These are phyloP conservation scores for Eudorina sp. DNA, from an alignment of 139 green algal species.

Conservation along the genomic window DNA sequence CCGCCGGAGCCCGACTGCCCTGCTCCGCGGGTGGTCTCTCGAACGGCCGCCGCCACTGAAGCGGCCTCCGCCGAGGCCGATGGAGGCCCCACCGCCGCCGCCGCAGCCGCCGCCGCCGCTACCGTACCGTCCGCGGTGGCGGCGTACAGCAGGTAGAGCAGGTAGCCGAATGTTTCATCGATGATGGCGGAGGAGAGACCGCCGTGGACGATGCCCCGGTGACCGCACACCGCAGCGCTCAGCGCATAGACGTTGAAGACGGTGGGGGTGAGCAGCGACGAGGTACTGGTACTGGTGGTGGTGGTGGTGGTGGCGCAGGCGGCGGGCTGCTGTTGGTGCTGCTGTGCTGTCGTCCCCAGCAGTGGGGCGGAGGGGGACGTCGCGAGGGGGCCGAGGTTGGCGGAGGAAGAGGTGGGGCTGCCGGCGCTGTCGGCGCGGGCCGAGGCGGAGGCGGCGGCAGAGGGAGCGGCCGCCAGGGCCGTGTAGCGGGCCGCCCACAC, in stretches of 20 bases:
- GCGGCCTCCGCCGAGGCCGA: not conserved
- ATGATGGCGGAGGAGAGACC: conserved; percentile 8
- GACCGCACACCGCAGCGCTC: not conserved
- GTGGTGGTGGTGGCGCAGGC: not conserved
- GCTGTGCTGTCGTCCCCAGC: too few relatives aligned
- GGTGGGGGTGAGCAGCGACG: not conserved
- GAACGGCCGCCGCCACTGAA: not conserved
- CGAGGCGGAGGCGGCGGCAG: too few relatives aligned
- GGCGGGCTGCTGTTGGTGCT: not conserved
- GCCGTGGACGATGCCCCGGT: conserved; percentile 26
- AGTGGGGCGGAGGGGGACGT: too few relatives aligned
- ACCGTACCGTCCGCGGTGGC: not conserved
- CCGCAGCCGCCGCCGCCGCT: not conserved
- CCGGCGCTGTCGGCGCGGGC: not conserved
- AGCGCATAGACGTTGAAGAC: conserved; percentile 33
- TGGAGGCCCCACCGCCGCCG: not conserved
- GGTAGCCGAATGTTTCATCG: conserved; percentile 27
- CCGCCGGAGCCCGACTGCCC: not conserved
- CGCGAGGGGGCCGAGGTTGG: not conserved
- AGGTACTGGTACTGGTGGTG: not conserved
- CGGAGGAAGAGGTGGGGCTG: too few relatives aligned
- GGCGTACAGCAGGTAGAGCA: not conserved
- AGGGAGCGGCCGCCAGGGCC: not conserved
- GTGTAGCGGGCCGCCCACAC: not conserved
- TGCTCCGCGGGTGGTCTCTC: too few relatives aligned